Evolutionary conservation across 768 basidiomycete species (phyloP).

Genomic region (Russula olivacea): DNA sequence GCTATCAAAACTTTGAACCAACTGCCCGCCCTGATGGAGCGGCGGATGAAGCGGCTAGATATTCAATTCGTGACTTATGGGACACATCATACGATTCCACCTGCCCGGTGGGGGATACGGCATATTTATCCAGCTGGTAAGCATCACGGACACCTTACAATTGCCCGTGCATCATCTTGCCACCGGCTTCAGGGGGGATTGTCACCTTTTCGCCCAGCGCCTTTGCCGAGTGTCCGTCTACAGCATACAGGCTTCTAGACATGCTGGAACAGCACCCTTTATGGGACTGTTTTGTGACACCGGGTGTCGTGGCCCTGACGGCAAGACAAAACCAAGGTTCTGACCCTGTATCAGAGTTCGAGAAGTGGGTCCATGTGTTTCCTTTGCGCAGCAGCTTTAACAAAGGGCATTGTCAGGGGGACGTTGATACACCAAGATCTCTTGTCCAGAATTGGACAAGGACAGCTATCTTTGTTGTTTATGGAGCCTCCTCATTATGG

Average conservation of each 20-base stretch:
- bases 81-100: conserved; percentile 48
- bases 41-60: conserved; percentile 40
- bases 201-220: conserved; percentile 64
- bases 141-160: conserved; percentile 22
- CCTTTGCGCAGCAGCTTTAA: not conserved
- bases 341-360: conserved; percentile 23
- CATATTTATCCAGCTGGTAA: conserved; percentile 66
- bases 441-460: conserved; percentile 48
- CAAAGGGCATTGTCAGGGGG: conserved; percentile 23
- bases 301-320: conserved; percentile 55
- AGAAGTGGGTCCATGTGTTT: conserved; percentile 12
- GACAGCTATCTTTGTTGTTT: conserved; percentile 45
- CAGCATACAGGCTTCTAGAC: conserved; percentile 43
- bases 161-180: not conserved
- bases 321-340: conserved; percentile 36
- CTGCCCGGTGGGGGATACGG: conserved; percentile 51
- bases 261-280: conserved; percentile 54
- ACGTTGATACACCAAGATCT: conserved; percentile 28
- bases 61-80: conserved; percentile 66
- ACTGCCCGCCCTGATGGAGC: conserved; percentile 45
- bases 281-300: conserved; percentile 64
- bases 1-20: conserved; percentile 45
- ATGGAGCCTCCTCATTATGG: conserved; percentile 42
- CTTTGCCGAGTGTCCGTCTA: conserved; percentile 48
- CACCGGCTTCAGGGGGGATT: conserved; percentile 51